phyloP scores from a whole-genome alignment of 2,329 filamentous ascomycete genomes.

The Pestalotiopsis sp. region DNA sequence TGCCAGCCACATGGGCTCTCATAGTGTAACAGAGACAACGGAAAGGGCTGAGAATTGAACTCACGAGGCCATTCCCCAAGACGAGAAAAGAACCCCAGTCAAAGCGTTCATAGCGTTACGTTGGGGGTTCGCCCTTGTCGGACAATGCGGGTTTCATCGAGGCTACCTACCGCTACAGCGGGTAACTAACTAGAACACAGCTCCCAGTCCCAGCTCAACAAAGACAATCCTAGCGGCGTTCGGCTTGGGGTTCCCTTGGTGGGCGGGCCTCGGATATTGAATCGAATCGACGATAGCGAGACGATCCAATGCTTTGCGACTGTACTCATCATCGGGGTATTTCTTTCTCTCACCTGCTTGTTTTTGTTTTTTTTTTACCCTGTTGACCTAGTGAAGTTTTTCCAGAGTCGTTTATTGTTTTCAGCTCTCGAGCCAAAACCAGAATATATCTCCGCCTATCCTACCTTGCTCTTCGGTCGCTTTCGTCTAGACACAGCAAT shows the following conservation, averaged over 20 bases:
- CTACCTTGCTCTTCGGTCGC: neutral
- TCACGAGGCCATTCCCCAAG: neutral
- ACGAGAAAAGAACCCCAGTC: neutral
- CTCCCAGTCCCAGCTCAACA: neutral
- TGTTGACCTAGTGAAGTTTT: neutral
- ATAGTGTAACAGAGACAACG: neutral
- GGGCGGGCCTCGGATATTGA: neutral
- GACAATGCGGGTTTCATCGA: neutral
- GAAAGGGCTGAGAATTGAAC: neutral
- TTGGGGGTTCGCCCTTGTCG: neutral
- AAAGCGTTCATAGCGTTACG: neutral
- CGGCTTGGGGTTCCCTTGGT: neutral
- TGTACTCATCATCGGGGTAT: neutral
- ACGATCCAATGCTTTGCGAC: neutral
- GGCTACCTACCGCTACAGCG: neutral
- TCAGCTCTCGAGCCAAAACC: neutral
- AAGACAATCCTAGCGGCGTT: neutral
- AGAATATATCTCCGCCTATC: neutral
- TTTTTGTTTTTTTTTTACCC: neutral
- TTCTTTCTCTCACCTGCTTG: neutral
- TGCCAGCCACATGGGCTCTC: neutral
- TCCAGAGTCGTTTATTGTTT: neutral
- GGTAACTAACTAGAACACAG: too few relatives aligned
- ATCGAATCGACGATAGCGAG: neutral
- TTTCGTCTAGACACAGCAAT: neutral